These are phyloP conservation scores for Mucor racemosus DNA, from an alignment of 371 early-diverging fungal genomes.

Conservation along the genomic window DNA sequence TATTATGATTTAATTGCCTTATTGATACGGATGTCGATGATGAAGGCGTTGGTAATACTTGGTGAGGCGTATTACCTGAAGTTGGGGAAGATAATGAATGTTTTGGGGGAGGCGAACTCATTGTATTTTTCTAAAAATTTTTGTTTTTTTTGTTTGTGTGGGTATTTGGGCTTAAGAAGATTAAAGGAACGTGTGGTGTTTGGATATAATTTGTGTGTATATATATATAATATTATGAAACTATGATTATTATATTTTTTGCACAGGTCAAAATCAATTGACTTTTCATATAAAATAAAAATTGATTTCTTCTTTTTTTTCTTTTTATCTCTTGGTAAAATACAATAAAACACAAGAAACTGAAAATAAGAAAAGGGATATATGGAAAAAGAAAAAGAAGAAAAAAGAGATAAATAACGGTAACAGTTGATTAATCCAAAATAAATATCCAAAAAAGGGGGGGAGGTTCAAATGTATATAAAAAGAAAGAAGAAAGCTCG, in stretches of 20 bases:
- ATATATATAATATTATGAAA: background rate
- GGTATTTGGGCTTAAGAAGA: conserved; percentile 1
- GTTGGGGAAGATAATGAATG: conserved; percentile 50
- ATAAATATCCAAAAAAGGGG: background rate
- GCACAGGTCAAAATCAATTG: conserved; percentile 9
- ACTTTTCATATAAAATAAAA: conserved; percentile 7
- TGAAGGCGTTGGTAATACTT: conserved; percentile 51
- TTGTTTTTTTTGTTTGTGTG: background rate
- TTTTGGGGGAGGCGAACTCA: conserved; percentile 41
- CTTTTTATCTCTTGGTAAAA: conserved; percentile 3
- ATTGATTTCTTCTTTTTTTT: background rate
- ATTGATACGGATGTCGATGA: conserved; percentile 37
- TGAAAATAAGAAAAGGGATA: conserved; percentile 4
- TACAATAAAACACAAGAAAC: conserved; percentile 6
- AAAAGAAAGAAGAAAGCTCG: background rate
- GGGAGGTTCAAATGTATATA: background rate
- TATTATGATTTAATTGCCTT: conserved; percentile 21
- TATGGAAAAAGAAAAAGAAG: conserved; percentile 7
- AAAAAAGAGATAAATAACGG: background rate
- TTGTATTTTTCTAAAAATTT: background rate
- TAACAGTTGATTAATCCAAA: background rate
- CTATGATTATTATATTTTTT: background rate
- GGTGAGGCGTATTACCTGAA: conserved; percentile 27
- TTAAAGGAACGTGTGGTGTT: conserved; percentile 1
- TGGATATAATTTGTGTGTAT: background rate